Evolutionary conservation across 164 flowering plant species (phyloP).

Genomic region (Magnolia kwangsiensis): DNA sequence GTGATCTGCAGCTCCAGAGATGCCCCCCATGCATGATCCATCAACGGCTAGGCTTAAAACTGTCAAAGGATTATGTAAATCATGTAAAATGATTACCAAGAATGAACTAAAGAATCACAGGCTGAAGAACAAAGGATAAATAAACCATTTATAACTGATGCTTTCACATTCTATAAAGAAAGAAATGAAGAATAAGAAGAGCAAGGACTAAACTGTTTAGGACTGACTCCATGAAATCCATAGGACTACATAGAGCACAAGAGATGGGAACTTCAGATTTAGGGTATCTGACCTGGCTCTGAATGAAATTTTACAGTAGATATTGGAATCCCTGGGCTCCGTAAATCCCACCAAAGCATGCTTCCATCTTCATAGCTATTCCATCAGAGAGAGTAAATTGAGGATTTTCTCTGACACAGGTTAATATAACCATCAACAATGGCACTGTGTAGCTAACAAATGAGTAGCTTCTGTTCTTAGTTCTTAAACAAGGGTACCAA

Average conservation of each 20-base stretch:
- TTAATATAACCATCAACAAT: neutral
- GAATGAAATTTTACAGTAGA: conserved; percentile 71
- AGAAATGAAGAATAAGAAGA: neutral
- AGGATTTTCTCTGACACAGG: neutral
- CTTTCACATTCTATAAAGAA: neutral
- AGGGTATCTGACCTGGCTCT: conserved; percentile 63
- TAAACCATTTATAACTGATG: too few species aligned
- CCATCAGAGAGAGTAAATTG: neutral
- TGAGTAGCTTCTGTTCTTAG: neutral
- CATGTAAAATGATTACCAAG: neutral
- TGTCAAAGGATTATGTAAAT: conserved; percentile 22
- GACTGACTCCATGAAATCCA: neutral
- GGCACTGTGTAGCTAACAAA: neutral
- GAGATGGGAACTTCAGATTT: neutral
- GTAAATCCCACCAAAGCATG: conserved; percentile 85
- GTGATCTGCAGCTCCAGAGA: conserved; percentile 86
- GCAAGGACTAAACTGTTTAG: neutral
- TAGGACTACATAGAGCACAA: neutral
- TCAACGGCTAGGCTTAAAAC: conserved; percentile 70
- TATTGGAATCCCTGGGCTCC: conserved; percentile 63
- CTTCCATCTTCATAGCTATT: conserved; percentile 92
- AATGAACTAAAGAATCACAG: neutral
- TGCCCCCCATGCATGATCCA: conserved; percentile 60
- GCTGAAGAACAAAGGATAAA: neutral
- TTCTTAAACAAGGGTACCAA: neutral